Evolutionary conservation across 768 basidiomycete genomes (phyloP).

Genomic region (Boletus reticuloceps): DNA sequence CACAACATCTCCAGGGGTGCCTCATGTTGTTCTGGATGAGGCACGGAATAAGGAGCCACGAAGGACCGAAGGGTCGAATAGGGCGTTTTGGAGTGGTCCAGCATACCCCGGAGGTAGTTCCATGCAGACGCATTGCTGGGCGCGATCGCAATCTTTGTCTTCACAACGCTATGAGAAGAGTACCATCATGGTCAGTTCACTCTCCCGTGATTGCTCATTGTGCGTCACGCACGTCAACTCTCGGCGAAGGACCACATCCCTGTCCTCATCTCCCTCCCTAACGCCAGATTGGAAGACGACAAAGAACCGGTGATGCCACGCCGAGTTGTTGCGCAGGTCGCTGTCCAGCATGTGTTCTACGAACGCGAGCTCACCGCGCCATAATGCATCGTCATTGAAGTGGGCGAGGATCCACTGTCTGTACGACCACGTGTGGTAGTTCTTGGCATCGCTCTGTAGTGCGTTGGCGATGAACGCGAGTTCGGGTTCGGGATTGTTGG

Average conservation of each 20-base stretch:
- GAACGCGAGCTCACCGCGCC: conserved; percentile 74
- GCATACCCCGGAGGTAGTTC: conserved; percentile 93
- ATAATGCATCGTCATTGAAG: conserved; percentile 72
- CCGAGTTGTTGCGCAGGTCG: conserved; percentile 94
- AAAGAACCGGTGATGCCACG: conserved; percentile 96
- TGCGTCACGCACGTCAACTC: conserved; percentile 72
- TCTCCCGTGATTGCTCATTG: neutral
- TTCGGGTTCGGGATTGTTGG: conserved; percentile 58
- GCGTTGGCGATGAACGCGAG: conserved; percentile 75
- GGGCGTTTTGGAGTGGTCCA: conserved; percentile 59
- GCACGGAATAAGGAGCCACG: conserved; percentile 59
- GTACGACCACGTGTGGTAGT: conserved; percentile 99
- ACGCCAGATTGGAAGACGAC: conserved; percentile 72
- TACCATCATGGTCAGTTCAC: neutral
- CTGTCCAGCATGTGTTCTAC: conserved; percentile 63
- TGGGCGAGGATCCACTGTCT: conserved; percentile 91
- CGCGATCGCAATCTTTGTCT: conserved; percentile 77
- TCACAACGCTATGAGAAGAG: conserved; percentile 56
- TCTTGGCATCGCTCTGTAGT: conserved; percentile 81
- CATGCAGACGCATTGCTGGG: conserved; percentile 95
- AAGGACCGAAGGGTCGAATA: conserved; percentile 57
- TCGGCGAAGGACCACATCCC: conserved; percentile 55
- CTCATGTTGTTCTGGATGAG: conserved; percentile 28
- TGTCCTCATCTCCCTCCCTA: conserved; percentile 58
- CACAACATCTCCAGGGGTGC: conserved; percentile 42